Conservation (phyloP, 768 basidiomycete species). For the Tylopilus sp. region DNA sequence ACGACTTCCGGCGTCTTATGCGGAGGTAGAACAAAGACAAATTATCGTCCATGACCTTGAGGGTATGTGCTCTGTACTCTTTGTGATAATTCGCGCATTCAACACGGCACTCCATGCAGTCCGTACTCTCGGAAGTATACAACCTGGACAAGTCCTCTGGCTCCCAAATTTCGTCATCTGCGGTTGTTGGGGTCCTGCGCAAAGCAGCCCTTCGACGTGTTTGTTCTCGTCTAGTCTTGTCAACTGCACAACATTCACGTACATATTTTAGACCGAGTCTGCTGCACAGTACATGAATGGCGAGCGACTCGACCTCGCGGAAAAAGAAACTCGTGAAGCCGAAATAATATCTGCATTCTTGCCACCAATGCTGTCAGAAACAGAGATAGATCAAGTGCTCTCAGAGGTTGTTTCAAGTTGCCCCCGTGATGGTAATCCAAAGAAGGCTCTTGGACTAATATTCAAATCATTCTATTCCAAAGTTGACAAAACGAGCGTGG, state of each 20-base stretch:
- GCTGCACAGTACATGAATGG: slow-evolving; percentile 53
- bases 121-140: slow-evolving; percentile 67
- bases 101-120: slow-evolving; percentile 38
- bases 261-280: slow-evolving; percentile 49
- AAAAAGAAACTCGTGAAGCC: slow-evolving; percentile 58
- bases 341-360: slow-evolving; percentile 51
- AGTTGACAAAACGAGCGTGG: slow-evolving; percentile 59
- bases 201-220: slow-evolving; percentile 61
- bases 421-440: slow-evolving; percentile 18
- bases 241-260: slow-evolving; percentile 4
- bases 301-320: slow-evolving; percentile 61
- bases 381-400: slow-evolving; percentile 53
- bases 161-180: slow-evolving; percentile 43
- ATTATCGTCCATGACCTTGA: slow-evolving; percentile 52
- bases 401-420: slow-evolving; percentile 35
- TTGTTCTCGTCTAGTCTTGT: slow-evolving; percentile 25
- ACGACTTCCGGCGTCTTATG: not conserved
- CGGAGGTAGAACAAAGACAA: slow-evolving; percentile 50
- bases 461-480: slow-evolving; percentile 62
- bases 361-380: slow-evolving; percentile 56
- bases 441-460: slow-evolving; percentile 41
- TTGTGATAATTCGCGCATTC: not conserved
- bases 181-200: slow-evolving; percentile 50
- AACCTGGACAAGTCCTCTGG: slow-evolving; percentile 56
- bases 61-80: slow-evolving; percentile 37